Evolutionary conservation across 2,329 filamentous ascomycete species (phyloP).

Genomic region (Ramularia endophylla): DNA sequence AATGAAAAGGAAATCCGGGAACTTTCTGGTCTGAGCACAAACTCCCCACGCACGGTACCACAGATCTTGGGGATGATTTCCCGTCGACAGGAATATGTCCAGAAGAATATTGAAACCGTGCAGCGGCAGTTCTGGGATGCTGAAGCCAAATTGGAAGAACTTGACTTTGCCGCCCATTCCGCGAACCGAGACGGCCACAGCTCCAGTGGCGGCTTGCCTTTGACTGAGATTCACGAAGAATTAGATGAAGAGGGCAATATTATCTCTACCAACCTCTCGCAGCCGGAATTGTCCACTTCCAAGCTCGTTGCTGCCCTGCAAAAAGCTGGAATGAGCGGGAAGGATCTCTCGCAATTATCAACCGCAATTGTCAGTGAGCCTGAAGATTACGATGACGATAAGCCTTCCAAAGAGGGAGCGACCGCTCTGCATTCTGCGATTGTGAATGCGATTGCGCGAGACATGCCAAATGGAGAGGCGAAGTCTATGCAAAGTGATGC

Average conservation of each 20-base stretch:
- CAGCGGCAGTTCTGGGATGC: constrained; percentile 64
- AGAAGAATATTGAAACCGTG: constrained; percentile 69
- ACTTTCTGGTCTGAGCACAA: constrained; percentile 44
- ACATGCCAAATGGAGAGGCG: constrained; percentile 2
- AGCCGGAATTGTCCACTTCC: constrained; percentile 60
- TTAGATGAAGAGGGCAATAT: constrained; percentile 88
- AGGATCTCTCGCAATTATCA: constrained; percentile 15
- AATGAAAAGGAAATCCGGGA: constrained; percentile 54
- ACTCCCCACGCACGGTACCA: constrained; percentile 46
- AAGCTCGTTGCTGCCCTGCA: constrained; percentile 66
- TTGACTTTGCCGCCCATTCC: constrained; percentile 33
- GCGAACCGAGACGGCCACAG: constrained; percentile 33
- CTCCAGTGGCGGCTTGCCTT: constrained; percentile 61
- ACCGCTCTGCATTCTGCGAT: constrained; percentile 13
- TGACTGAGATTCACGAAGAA: constrained; percentile 89
- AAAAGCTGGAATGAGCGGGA: constrained; percentile 61
- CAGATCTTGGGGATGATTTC: constrained; percentile 64
- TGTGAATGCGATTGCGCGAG: constrained; percentile 5
- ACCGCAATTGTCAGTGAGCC: constrained; percentile 8
- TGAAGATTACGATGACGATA: constrained; percentile 5
- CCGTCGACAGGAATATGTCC: constrained; percentile 82
- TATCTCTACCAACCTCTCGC: constrained; percentile 47
- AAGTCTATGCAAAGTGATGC: neutral
- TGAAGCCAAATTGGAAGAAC: constrained; percentile 63
- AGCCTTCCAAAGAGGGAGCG: neutral